A percentile compares a stretch with the other conserved stretches of the same genome.
Evolutionary conservation across 208 protist genomes (phyloP).

Genomic region (Trypanosoma melophagium): DNA sequence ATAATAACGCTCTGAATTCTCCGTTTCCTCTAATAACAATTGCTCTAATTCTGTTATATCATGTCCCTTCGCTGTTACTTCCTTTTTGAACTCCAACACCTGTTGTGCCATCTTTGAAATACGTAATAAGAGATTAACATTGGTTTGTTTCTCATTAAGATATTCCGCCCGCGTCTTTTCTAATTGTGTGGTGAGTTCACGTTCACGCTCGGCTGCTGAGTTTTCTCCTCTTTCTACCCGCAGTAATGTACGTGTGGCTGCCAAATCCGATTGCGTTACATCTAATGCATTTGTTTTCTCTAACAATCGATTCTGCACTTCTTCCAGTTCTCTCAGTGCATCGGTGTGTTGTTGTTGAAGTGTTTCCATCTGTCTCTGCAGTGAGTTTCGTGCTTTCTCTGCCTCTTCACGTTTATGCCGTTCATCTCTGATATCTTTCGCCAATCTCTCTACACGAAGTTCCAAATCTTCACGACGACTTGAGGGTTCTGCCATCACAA

Average conservation of each 20-base stretch:
- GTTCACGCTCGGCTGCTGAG: constrained; percentile 1
- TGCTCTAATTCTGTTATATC: constrained; percentile 71
- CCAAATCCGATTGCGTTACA: constrained; percentile 27
- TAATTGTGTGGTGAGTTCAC: constrained; percentile 37
- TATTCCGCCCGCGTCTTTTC: constrained; percentile 52
- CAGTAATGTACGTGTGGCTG: constrained; percentile 28
- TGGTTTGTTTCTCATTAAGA: constrained; percentile 73
- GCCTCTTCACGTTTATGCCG: constrained; percentile 4
- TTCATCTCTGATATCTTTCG: constrained; percentile 1
- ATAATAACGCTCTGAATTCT: constrained; percentile 73
- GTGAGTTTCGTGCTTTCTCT: constrained; percentile 9
- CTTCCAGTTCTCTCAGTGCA: constrained; percentile 36
- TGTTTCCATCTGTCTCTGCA: constrained; percentile 30
- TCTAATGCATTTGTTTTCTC: constrained; percentile 30
- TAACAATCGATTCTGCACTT: constrained; percentile 46
- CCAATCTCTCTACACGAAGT: background rate
- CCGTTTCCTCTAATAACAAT: constrained; percentile 73
- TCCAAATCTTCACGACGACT: constrained; percentile 6
- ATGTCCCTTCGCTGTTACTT: constrained; percentile 22
- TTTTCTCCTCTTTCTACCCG: constrained; percentile 24
- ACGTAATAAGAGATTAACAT: constrained; percentile 67
- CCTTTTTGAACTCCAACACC: constrained; percentile 36
- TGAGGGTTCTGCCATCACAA: constrained; percentile 6
- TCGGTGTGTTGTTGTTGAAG: constrained; percentile 29
- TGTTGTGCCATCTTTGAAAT: constrained; percentile 55